Conservation (phyloP, 2,329 filamentous ascomycete genomes). For the Ploettnerulaceae sp. region DNA sequence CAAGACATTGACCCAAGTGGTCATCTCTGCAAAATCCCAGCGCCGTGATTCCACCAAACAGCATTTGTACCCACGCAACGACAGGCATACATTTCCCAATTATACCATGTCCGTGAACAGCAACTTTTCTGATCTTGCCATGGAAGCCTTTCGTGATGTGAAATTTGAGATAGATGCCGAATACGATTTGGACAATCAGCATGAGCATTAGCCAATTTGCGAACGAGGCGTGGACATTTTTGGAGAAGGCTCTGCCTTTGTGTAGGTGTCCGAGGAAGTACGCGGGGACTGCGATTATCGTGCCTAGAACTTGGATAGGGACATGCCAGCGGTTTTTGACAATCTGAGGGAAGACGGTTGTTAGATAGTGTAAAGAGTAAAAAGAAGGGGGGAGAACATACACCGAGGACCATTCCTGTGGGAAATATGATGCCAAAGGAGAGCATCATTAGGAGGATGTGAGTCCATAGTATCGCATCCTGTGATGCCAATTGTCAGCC, state of each 20-base stretch:
- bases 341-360: slow-evolving; percentile 55
- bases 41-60: slow-evolving; percentile 90
- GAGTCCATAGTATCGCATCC: slow-evolving; percentile 86
- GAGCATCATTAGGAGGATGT: slow-evolving; percentile 83
- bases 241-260: slow-evolving; percentile 78
- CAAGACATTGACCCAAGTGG: slow-evolving; percentile 85
- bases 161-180: slow-evolving; percentile 83
- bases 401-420: slow-evolving; percentile 89
- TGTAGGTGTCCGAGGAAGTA: slow-evolving; percentile 92
- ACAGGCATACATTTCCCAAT: slow-evolving; percentile 85
- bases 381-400: slow-evolving; percentile 42
- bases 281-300: slow-evolving; percentile 70
- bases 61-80: slow-evolving; percentile 85
- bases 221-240: slow-evolving; percentile 77
- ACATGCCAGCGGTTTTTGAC: slow-evolving; percentile 92
- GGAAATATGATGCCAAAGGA: slow-evolving; percentile 92
- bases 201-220: slow-evolving; percentile 76
- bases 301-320: slow-evolving; percentile 72
- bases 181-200: slow-evolving; percentile 67
- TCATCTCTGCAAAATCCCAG: slow-evolving; percentile 91
- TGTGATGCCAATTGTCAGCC: slow-evolving; percentile 32
- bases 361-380: too few species aligned
- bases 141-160: slow-evolving; percentile 84
- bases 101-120: slow-evolving; percentile 71
- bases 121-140: slow-evolving; percentile 66